Conservation (phyloP, 2,329 filamentous ascomycete genomes). For the Bipolaris cookei region DNA sequence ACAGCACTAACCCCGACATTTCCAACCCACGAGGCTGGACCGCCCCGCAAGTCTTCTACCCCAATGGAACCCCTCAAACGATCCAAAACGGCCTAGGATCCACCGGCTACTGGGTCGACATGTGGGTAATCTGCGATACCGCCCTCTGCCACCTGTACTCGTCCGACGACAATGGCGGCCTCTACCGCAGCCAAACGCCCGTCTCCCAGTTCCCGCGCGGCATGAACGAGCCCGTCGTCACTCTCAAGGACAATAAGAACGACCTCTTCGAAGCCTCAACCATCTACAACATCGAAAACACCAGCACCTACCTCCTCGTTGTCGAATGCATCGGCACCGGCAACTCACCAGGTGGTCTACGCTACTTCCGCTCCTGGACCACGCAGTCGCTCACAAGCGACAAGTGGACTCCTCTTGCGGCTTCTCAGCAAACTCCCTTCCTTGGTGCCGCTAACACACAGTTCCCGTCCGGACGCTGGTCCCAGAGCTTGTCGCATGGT, state of each 20-base stretch:
- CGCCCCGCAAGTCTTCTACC: slow-evolving; percentile 48
- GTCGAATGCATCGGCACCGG: slow-evolving; percentile 49
- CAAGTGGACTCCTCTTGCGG: slow-evolving; percentile 45
- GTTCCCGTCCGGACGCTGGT: slow-evolving; percentile 49
- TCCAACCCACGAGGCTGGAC: slow-evolving; percentile 51
- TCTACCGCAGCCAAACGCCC: slow-evolving; percentile 50
- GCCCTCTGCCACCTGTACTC: slow-evolving; percentile 51
- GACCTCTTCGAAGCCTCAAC: slow-evolving; percentile 50
- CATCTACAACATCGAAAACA: slow-evolving; percentile 44
- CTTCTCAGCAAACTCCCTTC: slow-evolving; percentile 49
- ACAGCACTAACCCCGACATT: slow-evolving; percentile 53
- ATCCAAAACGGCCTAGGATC: slow-evolving; percentile 40
- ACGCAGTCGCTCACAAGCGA: slow-evolving; percentile 39
- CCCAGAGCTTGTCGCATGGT: slow-evolving; percentile 48
- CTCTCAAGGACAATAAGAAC: slow-evolving; percentile 36
- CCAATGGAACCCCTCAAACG: slow-evolving; percentile 38
- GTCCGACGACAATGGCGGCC: slow-evolving; percentile 51
- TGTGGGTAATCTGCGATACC: slow-evolving; percentile 54
- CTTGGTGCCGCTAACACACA: slow-evolving; percentile 47
- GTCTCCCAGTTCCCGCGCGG: slow-evolving; percentile 46
- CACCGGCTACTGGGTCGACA: slow-evolving; percentile 52
- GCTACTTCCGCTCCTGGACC: slow-evolving; percentile 53
- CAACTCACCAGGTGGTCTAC: slow-evolving; percentile 29
- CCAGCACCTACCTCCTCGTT: slow-evolving; percentile 46
- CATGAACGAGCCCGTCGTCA: slow-evolving; percentile 49